Evolutionary conservation across 805 yeast genomes (phyloP), one percentile per base, ranked within the genome.

Genomic region (Deakozyma indianensis): DNA sequence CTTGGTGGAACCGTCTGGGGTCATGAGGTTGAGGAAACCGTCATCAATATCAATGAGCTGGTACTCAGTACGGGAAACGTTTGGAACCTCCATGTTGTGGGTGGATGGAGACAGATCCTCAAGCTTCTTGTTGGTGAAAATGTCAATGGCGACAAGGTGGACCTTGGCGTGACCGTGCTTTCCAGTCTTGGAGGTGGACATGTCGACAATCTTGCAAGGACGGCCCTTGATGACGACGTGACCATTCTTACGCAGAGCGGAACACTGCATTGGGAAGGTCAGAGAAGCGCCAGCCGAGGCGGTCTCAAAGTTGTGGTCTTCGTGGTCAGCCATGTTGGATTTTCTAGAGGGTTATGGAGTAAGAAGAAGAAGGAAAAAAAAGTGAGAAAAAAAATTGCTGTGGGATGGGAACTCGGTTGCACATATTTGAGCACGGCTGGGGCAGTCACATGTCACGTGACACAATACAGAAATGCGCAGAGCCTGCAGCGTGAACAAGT

Each of bases 111-210:
- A 92, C 70, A 92, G 83, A 75, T 92, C 98, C 81, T 92, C 98
- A 72, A 88, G 81, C 79, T 92, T 92, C 88, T 92, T 92, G 72
- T 85, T 83, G 64, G 98, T 92, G 90, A 92, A 92, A 71, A 92
- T 90, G 71, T 92, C 98, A 63, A 84, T 80, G 68, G 97, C 97
- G 59, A 92, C 97, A 75, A 92, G 80, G 75, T 92, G 97, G 72
- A 92, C 98, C 81, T 92, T 92, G 70, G 98, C 98, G 92, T 92
- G 98, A 77, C 98, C 98, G 83, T 92, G 98, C 96, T 92, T 92
- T 76, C 98, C 98, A 62, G 98, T 92, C 83, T 92, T 92, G 66
- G 98, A 92, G 67, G 98, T 92, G 54, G 98, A 92, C 98, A 92
- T 92, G 71, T 92, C 98, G 64, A 92, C 94, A 72, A 92, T 92